Conservation (phyloP, 169 alveolate genomes). For the Theileria orientalis region DNA sequence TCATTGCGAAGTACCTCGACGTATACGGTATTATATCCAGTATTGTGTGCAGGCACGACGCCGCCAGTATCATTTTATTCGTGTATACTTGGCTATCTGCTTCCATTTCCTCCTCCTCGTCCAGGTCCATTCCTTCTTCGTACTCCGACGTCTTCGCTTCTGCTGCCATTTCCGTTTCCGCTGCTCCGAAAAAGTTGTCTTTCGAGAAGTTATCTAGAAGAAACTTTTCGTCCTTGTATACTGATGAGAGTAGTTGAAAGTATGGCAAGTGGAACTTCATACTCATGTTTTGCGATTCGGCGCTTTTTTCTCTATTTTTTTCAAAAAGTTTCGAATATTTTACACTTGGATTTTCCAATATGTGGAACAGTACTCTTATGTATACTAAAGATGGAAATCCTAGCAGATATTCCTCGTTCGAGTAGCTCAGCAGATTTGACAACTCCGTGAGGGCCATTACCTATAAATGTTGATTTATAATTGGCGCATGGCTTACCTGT, state of each 20-base stretch:
- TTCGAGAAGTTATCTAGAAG: neutral
- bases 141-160: neutral
- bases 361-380: conserved; percentile 45
- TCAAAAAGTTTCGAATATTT: conserved; percentile 22
- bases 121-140: conserved; percentile 3
- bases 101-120: conserved; percentile 14
- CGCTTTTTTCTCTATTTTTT: neutral
- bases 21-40: conserved; percentile 57
- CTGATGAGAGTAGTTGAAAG: conserved; percentile 13
- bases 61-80: conserved; percentile 46
- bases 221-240: conserved; percentile 1
- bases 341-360: conserved; percentile 31
- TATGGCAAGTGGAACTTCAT: conserved; percentile 14
- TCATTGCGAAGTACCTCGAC: conserved; percentile 32
- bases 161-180: conserved; percentile 4
- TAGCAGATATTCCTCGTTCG: conserved; percentile 41
- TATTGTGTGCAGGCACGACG: conserved; percentile 46
- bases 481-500: conserved; percentile 15
- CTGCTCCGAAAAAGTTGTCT: neutral
- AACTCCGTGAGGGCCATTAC: conserved; percentile 36
- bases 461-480: neutral
- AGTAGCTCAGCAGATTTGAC: conserved; percentile 37
- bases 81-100: conserved; percentile 14
- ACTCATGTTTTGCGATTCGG: conserved; percentile 4
- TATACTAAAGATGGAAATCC: conserved; percentile 58